Base-by-base conservation (phyloP, 164 flowering plant species). In the Magnolia changhungtana region DNA sequence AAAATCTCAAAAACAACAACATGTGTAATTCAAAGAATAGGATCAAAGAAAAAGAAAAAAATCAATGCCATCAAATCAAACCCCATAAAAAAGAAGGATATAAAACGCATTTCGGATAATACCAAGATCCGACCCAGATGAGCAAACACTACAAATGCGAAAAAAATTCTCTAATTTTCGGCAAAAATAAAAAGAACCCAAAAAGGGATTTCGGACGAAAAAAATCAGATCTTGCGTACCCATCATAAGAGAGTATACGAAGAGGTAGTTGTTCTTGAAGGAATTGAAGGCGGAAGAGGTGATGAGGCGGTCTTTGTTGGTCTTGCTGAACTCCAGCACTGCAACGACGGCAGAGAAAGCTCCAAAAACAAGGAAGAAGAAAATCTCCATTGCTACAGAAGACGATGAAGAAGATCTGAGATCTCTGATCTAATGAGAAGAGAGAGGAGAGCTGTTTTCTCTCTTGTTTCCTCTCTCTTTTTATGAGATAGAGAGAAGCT, bases 171-270 rank as follows among this genome's bases (percentile, higher is more conserved):
- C 61, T 11, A 16, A 11, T 55, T 55, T 55, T 11, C 6, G 55
- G 7, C 59, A 10, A 37, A 51, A 51, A 24, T 14, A 14, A 14
- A 2, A n/a, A 65, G 18, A 19, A 66, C 13, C 45, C 72, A 66
- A 20, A 37, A 27, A 9, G 10, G 1, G 50, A 71, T 45, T 29
- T 13, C 20, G 61, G 20, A 4, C 8, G n/a, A 51, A 67, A 74
- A 68, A 68, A 16, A 64, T 16, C 20, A 65, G 76, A 76, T 74
- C 77, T 21, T 49, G 69, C 77, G 18, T 85, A 96, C 99, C 99
- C 99, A 96, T 96, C 99, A 96, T 96, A 77, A 96, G 96, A 75
- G 98, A 96, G 88, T 94, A 96, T 24, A 96, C 98, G 63, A 96
- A 72, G 50, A 96, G 85, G 83, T 96, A 96, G 80, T 92, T 96